These are phyloP conservation scores for Globisporangium middletonii DNA, from an alignment of 352 stramenopile genomes.

Conservation along the genomic window DNA sequence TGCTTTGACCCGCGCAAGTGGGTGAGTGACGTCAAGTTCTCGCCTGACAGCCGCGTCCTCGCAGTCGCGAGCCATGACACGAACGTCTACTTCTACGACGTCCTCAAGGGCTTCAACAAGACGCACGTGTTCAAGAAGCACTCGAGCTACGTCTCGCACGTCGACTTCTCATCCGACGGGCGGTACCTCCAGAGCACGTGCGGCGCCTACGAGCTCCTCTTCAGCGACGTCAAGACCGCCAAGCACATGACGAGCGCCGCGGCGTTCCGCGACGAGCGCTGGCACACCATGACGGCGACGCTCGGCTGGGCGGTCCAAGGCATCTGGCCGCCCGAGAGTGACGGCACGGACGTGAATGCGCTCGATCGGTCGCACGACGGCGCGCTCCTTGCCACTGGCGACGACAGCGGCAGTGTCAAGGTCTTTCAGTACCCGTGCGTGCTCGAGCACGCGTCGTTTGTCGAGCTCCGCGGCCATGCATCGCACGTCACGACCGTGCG, in stretches of 20 bases:
- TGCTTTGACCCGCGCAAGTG: conserved; percentile 59
- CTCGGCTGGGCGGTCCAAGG: conserved; percentile 90
- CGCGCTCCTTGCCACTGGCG: conserved; percentile 60
- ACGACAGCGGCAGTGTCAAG: conserved; percentile 84
- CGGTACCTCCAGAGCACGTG: conserved; percentile 66
- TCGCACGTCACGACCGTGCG: conserved; percentile 80
- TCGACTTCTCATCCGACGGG: conserved; percentile 74
- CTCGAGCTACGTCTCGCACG: conserved; percentile 68
- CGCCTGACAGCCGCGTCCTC: conserved; percentile 45
- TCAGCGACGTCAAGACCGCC: conserved; percentile 71
- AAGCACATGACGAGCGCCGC: conserved; percentile 71
- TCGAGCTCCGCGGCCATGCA: conserved; percentile 59
- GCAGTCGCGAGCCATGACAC: conserved; percentile 69
- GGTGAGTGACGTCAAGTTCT: conserved; percentile 73
- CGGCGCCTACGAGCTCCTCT: conserved; percentile 86
- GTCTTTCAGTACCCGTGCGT: conserved; percentile 84
- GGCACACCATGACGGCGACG: conserved; percentile 86
- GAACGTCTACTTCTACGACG: conserved; percentile 72
- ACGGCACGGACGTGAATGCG: conserved; percentile 80
- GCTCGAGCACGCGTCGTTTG: conserved; percentile 41
- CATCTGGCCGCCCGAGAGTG: conserved; percentile 68
- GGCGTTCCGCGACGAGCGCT: conserved; percentile 82
- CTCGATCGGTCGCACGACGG: conserved; percentile 63
- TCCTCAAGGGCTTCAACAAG: conserved; percentile 62
- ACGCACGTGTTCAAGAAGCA: conserved; percentile 75